phyloP scores from a whole-genome alignment of 2,329 filamentous ascomycete genomes.

The Aureobasidium sp. region DNA sequence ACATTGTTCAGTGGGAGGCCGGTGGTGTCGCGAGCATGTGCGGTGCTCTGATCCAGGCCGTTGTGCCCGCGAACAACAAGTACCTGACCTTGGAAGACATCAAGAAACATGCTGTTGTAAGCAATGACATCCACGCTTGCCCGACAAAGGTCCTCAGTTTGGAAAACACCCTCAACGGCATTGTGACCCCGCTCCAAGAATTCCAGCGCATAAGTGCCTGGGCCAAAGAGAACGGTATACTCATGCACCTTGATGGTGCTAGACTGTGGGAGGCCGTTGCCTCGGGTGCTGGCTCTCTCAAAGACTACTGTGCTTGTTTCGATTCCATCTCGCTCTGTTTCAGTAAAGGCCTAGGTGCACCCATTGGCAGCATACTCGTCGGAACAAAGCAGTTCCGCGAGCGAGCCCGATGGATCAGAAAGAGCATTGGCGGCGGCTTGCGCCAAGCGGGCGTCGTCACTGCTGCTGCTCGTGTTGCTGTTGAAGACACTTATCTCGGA shows the following conservation, averaged over 20 bases:
- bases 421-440: conserved; percentile 72
- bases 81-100: conserved; percentile 75
- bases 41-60: conserved; percentile 61
- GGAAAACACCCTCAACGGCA: conserved; percentile 79
- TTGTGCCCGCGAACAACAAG: conserved; percentile 62
- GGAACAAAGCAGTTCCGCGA: conserved; percentile 52
- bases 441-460: conserved; percentile 71
- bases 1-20: conserved; percentile 66
- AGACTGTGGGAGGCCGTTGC: conserved; percentile 75
- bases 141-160: conserved; percentile 75
- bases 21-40: conserved; percentile 64
- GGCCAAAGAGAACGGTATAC: conserved; percentile 55
- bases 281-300: conserved; percentile 58
- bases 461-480: conserved; percentile 66
- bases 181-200: conserved; percentile 70
- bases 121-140: conserved; percentile 67
- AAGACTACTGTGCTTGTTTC: conserved; percentile 61
- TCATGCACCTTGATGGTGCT: conserved; percentile 72
- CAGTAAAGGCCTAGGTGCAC: conserved; percentile 75
- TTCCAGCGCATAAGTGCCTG: conserved; percentile 62
- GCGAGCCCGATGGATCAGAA: conserved; percentile 68
- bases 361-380: conserved; percentile 69
- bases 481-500: conserved; percentile 71
- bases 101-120: conserved; percentile 55
- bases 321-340: conserved; percentile 74